Evolutionary conservation across 805 yeast species (phyloP).

Genomic region (Blastobotrys americana): DNA sequence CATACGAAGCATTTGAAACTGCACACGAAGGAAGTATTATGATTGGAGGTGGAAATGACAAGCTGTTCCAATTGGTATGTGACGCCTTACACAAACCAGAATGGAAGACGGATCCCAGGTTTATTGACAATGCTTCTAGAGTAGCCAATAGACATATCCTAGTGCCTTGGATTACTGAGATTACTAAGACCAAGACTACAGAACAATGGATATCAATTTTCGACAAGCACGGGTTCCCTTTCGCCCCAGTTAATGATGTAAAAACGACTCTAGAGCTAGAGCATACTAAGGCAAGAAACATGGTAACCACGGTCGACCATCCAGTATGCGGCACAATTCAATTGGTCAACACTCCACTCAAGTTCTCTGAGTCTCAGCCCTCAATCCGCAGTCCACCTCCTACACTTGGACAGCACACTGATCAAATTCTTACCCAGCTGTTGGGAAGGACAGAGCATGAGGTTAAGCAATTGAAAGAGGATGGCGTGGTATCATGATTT

Average conservation of each 20-base stretch:
- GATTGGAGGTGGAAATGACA: constrained; percentile 39
- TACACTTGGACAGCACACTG: constrained; percentile 34
- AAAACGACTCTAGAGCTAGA: constrained; percentile 31
- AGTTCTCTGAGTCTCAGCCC: constrained; percentile 33
- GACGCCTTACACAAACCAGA: constrained; percentile 31
- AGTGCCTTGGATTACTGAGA: constrained; percentile 28
- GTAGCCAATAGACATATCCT: constrained; percentile 31
- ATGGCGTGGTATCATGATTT: too few species aligned
- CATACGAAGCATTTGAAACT: constrained; percentile 37
- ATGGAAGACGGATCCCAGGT: constrained; percentile 32
- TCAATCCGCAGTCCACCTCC: constrained; percentile 33
- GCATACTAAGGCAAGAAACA: constrained; percentile 33
- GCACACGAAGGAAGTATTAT: constrained; percentile 31
- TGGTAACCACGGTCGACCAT: constrained; percentile 33
- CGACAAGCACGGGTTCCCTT: constrained; percentile 31
- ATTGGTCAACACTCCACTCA: constrained; percentile 35
- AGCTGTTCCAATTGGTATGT: constrained; percentile 29
- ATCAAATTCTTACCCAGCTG: constrained; percentile 25
- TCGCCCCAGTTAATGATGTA: constrained; percentile 37
- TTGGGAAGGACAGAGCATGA: constrained; percentile 20
- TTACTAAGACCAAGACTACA: constrained; percentile 29
- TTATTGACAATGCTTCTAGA: constrained; percentile 31
- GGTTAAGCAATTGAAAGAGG: constrained; percentile 21
- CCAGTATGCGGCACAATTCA: constrained; percentile 32
- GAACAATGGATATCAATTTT: constrained; percentile 32